Evolutionary conservation across 1,284 basidiomycete genomes (phyloP).

Genomic region (Boletus semigastroideus): DNA sequence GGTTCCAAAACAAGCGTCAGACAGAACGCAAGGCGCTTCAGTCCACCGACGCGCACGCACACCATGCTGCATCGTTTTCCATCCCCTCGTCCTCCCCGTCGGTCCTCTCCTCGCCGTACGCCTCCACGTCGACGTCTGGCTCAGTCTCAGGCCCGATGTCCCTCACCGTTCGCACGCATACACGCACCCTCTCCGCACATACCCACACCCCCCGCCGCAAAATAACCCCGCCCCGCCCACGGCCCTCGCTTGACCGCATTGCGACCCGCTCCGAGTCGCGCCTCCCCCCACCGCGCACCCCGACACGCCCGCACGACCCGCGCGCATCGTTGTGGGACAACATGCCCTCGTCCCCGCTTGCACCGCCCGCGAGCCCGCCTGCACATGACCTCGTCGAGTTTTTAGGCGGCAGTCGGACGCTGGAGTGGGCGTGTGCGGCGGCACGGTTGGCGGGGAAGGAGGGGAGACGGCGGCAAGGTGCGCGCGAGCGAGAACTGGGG

Average conservation of each 20-base stretch:
- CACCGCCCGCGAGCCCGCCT: slow-evolving; percentile 49
- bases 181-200: slow-evolving; percentile 20
- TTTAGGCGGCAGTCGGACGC: slow-evolving; percentile 47
- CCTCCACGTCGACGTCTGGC: slow-evolving; percentile 21
- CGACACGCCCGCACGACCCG: slow-evolving; percentile 39
- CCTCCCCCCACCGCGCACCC: slow-evolving; percentile 44
- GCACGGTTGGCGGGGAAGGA: slow-evolving; percentile 39
- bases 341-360: slow-evolving; percentile 69
- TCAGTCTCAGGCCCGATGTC: slow-evolving; percentile 8
- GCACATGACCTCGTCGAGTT: slow-evolving; percentile 52
- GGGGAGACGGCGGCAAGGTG: slow-evolving; percentile 7
- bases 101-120: slow-evolving; percentile 17
- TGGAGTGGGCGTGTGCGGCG: slow-evolving; percentile 74
- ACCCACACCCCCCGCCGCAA: slow-evolving; percentile 26
- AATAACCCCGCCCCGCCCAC: slow-evolving; percentile 28
- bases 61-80: neutral
- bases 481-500: neutral
- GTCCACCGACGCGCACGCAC: slow-evolving; percentile 12
- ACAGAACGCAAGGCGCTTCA: slow-evolving; percentile 63
- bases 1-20: slow-evolving; percentile 83
- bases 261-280: slow-evolving; percentile 57
- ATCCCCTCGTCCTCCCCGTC: slow-evolving; percentile 18
- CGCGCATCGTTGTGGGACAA: slow-evolving; percentile 56
- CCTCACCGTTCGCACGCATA: slow-evolving; percentile 33
- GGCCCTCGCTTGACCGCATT: slow-evolving; percentile 57